phyloP scores from a whole-genome alignment of 129 eudicot genomes.

The Flaveria sonorensis region DNA sequence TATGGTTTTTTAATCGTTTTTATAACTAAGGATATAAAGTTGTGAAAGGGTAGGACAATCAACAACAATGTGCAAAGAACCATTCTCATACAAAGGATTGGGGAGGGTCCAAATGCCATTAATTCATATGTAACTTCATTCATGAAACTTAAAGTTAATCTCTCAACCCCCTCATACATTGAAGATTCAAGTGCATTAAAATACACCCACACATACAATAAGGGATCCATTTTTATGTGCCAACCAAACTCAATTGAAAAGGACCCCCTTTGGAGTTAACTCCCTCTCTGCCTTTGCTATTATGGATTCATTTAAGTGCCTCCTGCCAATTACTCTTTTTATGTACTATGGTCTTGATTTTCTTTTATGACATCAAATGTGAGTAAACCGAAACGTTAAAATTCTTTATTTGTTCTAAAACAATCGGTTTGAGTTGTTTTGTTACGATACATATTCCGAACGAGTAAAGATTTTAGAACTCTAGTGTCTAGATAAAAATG shows the following conservation, averaged over 20 bases:
- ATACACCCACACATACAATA: conserved; percentile 23
- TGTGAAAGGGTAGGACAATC: conserved; percentile 6
- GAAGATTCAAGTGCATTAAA: conserved; percentile 42
- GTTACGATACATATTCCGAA: neutral
- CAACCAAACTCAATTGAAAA: conserved; percentile 38
- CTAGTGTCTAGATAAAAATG: no score
- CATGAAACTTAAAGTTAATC: conserved; percentile 41
- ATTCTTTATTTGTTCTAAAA: neutral
- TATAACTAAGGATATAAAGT: neutral
- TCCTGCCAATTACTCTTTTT: conserved; percentile 35
- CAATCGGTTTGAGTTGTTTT: neutral
- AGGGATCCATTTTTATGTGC: conserved; percentile 42
- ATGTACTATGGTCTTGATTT: conserved; percentile 38
- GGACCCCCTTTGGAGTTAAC: conserved; percentile 37
- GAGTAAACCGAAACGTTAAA: neutral
- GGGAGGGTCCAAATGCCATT: conserved; percentile 38
- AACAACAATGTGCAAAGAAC: neutral
- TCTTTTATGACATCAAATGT: neutral
- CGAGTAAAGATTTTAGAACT: no score
- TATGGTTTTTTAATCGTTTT: neutral
- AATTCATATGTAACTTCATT: conserved; percentile 41
- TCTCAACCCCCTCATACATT: conserved; percentile 37
- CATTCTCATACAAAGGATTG: conserved; percentile 32
- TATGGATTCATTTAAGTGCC: conserved; percentile 40
- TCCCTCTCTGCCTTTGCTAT: conserved; percentile 41